phyloP scores from a whole-genome alignment of 2,329 filamentous ascomycete species.

The Paraconiothyrium brasiliense region DNA sequence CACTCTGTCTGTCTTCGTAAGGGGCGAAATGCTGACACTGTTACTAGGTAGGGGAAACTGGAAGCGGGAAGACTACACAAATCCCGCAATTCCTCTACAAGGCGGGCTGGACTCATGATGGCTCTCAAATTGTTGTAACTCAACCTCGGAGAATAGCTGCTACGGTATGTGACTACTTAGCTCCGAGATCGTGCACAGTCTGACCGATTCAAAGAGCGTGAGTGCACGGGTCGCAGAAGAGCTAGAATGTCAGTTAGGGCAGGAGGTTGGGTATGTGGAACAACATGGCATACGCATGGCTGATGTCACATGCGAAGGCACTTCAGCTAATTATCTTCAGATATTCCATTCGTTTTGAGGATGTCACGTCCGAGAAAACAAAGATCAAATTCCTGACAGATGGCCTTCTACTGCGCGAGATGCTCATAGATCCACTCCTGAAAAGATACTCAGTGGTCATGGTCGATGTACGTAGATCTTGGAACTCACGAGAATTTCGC shows the following conservation, averaged over 20 bases:
- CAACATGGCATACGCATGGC: neutral
- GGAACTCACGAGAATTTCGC: too few species aligned
- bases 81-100: constrained; percentile 90
- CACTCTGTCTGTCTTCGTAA: too few species aligned
- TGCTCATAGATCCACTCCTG: constrained; percentile 88
- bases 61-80: constrained; percentile 72
- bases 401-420: constrained; percentile 88
- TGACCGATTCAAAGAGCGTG: constrained; percentile 64
- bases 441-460: constrained; percentile 95
- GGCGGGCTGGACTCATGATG: constrained; percentile 87
- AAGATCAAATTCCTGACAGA: constrained; percentile 96
- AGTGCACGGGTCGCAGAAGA: constrained; percentile 90
- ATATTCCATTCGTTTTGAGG: constrained; percentile 91
- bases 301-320: neutral
- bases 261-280: constrained; percentile 69
- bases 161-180: constrained; percentile 55
- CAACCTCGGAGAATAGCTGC: constrained; percentile 93
- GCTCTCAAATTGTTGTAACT: constrained; percentile 85
- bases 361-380: constrained; percentile 85
- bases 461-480: constrained; percentile 68
- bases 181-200: neutral
- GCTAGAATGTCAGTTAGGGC: constrained; percentile 82
- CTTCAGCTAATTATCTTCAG: neutral
- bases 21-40: neutral
- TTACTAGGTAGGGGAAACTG: constrained; percentile 76